Conservation (phyloP, 2,329 filamentous ascomycete genomes). For the Pseudogymnoascus sp. region DNA sequence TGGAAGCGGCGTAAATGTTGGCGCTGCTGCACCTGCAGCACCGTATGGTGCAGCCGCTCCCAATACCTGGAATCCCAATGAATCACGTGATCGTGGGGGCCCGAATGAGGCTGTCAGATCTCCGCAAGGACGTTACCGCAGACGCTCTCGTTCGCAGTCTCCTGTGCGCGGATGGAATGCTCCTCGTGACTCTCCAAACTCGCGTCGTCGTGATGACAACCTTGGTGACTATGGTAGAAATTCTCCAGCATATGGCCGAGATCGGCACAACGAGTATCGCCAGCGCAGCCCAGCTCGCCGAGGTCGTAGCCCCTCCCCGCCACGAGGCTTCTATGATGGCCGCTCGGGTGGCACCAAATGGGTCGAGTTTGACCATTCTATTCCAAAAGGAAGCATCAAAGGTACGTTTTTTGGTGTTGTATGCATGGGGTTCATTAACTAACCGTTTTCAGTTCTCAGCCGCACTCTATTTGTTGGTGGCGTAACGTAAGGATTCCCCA, state of each 20-base stretch:
- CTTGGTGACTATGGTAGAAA: conserved; percentile 68
- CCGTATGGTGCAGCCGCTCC: conserved; percentile 30
- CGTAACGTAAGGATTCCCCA: conserved; percentile 60
- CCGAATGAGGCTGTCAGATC: conserved; percentile 49
- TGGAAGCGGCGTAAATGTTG: conserved; percentile 26
- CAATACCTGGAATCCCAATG: conserved; percentile 34
- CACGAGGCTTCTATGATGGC: conserved; percentile 31
- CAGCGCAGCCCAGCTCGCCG: conserved; percentile 76
- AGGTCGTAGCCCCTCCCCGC: conserved; percentile 54
- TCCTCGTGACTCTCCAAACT: conserved; percentile 45
- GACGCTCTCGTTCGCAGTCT: conserved; percentile 70
- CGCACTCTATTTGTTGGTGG: conserved; percentile 94
- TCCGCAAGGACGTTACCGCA: conserved; percentile 46
- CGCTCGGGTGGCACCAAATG: conserved; percentile 55
- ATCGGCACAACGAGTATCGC: conserved; percentile 64
- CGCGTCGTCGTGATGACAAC: conserved; percentile 41
- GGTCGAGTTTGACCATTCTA: conserved; percentile 67
- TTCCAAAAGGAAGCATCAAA: conserved; percentile 75
- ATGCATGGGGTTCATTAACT: conserved; percentile 17
- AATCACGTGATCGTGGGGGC: conserved; percentile 44
- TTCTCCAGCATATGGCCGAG: conserved; percentile 48
- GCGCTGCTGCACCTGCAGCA: conserved; percentile 27
- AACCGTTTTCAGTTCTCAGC: conserved; percentile 59
- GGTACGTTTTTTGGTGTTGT: conserved; percentile 32
- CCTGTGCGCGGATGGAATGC: conserved; percentile 66